Evolutionary conservation across 2,329 filamentous ascomycete species (phyloP).

Genomic region (Pochonia chlamydosporia): DNA sequence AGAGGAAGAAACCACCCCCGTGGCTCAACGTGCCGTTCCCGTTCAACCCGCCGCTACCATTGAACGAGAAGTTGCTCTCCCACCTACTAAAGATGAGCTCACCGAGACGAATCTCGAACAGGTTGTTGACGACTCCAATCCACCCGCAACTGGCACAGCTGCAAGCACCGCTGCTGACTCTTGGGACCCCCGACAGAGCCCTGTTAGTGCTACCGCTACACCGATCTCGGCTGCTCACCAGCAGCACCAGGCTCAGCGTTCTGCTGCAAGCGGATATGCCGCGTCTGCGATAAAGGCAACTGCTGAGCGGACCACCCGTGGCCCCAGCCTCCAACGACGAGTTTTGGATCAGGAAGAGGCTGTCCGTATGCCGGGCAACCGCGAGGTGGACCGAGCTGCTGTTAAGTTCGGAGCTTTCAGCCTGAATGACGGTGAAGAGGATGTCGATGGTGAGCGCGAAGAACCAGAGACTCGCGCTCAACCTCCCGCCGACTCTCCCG

Average conservation of each 20-base stretch:
- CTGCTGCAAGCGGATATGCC: conserved; percentile 62
- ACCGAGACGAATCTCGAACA: conserved; percentile 92
- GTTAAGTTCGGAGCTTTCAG: conserved; percentile 97
- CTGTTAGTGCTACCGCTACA: conserved; percentile 56
- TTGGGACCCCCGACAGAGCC: conserved; percentile 62
- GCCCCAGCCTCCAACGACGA: conserved; percentile 76
- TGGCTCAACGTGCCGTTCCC: conserved; percentile 25
- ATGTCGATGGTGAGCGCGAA: conserved; percentile 91
- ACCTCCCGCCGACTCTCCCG: conserved; percentile 87
- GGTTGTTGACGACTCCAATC: conserved; percentile 73
- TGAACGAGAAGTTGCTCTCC: conserved; percentile 50
- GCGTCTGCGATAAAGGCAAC: conserved; percentile 79
- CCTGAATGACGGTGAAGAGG: conserved; percentile 74
- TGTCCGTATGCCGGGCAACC: conserved; percentile 96
- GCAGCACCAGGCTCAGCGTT: conserved; percentile 50
- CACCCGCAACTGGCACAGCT: conserved; percentile 72
- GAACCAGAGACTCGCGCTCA: conserved; percentile 92
- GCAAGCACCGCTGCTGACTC: conserved; percentile 87
- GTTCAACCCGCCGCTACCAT: conserved; percentile 23
- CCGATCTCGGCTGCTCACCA: conserved; percentile 60
- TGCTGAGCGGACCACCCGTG: conserved; percentile 55
- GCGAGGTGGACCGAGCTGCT: conserved; percentile 84
- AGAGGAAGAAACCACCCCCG: conserved; percentile 28
- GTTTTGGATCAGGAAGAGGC: conserved; percentile 94
- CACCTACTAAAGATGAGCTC: conserved; percentile 72